Conservation (phyloP, 2,329 filamentous ascomycete species). For the Cercospora zeae-maydis region DNA sequence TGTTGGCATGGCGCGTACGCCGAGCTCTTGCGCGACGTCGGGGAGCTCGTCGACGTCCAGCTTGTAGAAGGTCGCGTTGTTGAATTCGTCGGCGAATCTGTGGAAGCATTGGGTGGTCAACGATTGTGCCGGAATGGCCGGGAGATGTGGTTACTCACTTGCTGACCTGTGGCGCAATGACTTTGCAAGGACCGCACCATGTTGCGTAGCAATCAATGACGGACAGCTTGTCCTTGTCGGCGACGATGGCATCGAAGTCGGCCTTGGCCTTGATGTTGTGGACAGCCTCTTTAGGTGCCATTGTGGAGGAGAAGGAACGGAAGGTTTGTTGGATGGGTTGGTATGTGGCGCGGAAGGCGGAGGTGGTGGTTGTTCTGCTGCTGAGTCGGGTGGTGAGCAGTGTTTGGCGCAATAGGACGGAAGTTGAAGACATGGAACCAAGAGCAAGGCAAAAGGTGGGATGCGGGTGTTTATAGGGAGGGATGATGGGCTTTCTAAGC, state of each 20-base stretch:
- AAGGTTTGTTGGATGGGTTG: slow-evolving; percentile 25
- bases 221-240: slow-evolving; percentile 57
- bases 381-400: slow-evolving; percentile 42
- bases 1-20: slow-evolving; percentile 87
- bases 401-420: slow-evolving; percentile 37
- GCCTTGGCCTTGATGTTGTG: slow-evolving; percentile 55
- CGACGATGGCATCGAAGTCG: slow-evolving; percentile 57
- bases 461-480: slow-evolving; percentile 9
- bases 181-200: slow-evolving; percentile 96
- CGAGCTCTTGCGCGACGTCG: slow-evolving; percentile 71
- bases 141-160: slow-evolving; percentile 14
- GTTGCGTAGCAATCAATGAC: slow-evolving; percentile 82
- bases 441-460: slow-evolving; percentile 4
- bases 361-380: slow-evolving; percentile 18
- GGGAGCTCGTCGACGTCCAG: slow-evolving; percentile 82
- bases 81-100: slow-evolving; percentile 59
- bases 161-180: slow-evolving; percentile 75
- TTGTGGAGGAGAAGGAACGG: slow-evolving; percentile 41
- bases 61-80: slow-evolving; percentile 73
- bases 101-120: not conserved
- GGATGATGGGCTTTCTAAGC: not conserved
- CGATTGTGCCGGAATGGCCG: not conserved
- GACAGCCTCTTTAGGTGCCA: slow-evolving; percentile 43
- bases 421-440: slow-evolving; percentile 40
- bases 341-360: slow-evolving; percentile 21